Conservation (phyloP, 495 filamentous ascomycete species). For the Aspergillus ostianus region DNA sequence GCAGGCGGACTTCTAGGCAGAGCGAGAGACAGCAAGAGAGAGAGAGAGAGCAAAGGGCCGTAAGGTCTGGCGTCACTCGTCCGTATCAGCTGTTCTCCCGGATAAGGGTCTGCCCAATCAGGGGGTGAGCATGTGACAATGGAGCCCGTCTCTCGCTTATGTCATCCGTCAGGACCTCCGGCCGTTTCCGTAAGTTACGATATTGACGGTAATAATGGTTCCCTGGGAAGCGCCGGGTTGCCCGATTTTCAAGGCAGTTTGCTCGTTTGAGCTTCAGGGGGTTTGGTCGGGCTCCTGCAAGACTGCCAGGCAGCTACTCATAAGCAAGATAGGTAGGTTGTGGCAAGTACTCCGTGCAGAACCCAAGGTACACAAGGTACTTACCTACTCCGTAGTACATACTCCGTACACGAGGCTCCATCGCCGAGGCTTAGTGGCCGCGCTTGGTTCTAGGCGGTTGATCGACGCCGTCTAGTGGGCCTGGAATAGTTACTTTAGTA, state of each 20-base stretch:
- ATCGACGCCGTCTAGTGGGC: constrained; percentile 14
- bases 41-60: constrained; percentile 12
- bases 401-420: constrained; percentile 11
- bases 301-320: too few species aligned
- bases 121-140: constrained; percentile 16
- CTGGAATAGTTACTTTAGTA: too few species aligned
- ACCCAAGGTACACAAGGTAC: too few species aligned
- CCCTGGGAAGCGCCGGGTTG: too few species aligned
- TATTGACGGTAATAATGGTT: too few species aligned
- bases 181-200: constrained; percentile 1
- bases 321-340: too few species aligned
- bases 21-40: constrained; percentile 10
- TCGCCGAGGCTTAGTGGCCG: constrained; percentile 14
- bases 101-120: constrained; percentile 18
- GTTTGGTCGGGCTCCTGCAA: too few species aligned
- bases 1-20: too few species aligned
- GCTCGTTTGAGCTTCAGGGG: too few species aligned
- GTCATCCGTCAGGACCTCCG: constrained; percentile 12
- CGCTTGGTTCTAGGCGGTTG: constrained; percentile 13
- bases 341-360: too few species aligned
- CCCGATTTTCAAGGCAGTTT: too few species aligned
- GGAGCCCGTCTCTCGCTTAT: constrained; percentile 10
- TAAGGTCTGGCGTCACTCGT: constrained; percentile 27
- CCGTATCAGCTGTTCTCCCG: constrained; percentile 24
- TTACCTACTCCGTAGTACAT: too few species aligned